These are phyloP conservation scores for Dissophora ornata DNA, from an alignment of 192 early-diverging fungal species.

Conservation along the genomic window DNA sequence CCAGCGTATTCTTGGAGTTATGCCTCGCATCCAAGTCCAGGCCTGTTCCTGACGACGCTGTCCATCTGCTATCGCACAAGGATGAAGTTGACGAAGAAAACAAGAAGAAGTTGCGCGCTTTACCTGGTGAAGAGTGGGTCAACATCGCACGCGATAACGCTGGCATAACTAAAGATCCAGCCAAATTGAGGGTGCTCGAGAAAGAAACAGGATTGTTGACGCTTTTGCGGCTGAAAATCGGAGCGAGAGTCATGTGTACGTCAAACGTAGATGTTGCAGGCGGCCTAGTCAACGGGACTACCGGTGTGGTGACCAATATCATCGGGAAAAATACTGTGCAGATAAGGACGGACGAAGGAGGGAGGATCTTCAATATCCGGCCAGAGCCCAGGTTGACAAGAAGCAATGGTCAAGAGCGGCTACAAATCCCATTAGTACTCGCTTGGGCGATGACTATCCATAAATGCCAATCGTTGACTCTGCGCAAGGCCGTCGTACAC, in stretches of 20 bases:
- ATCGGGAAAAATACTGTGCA: not conserved
- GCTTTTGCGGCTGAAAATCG: not conserved
- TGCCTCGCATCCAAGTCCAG: not conserved
- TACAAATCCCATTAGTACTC: constrained; percentile 15
- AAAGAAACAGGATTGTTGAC: constrained; percentile 3
- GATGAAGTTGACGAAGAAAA: not conserved
- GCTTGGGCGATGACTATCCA: constrained; percentile 23
- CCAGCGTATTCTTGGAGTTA: not conserved
- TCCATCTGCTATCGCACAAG: constrained; percentile 7
- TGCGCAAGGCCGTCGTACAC: not conserved
- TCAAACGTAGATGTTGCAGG: constrained; percentile 15
- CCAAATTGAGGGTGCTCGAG: not conserved
- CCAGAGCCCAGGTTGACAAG: constrained; percentile 6
- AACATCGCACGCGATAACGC: not conserved
- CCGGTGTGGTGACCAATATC: not conserved
- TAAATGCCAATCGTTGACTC: constrained; percentile 8
- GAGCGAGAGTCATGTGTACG: constrained; percentile 22
- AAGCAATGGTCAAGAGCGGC: constrained; percentile 2
- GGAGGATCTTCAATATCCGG: constrained; percentile 2
- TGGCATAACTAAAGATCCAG: no score
- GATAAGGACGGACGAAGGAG: not conserved
- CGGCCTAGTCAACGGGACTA: constrained; percentile 20
- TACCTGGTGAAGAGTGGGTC: constrained; percentile 2
- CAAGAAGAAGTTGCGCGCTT: not conserved
- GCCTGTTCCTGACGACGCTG: not conserved